Base-by-base conservation (phyloP, 75 land plant species). In the Pseudotsuga menziesii region DNA sequence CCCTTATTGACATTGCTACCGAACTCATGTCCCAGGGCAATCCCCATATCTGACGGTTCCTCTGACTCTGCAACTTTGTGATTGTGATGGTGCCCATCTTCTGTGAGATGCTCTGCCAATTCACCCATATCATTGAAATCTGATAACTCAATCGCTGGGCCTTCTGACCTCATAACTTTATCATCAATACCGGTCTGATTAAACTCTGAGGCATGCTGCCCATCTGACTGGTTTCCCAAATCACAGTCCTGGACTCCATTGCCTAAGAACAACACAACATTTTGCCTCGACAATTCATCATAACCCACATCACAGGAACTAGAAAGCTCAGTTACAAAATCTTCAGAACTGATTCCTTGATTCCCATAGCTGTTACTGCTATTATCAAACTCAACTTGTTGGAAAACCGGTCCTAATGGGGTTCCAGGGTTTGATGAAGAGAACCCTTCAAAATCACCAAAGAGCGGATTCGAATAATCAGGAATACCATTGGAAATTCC, bases 251-350 rank as follows among this genome's bases (percentile, higher is more conserved):
- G n/a, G 3, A 69, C 41, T 44, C 16, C 52, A 69, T 69, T 44
- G 23, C 48, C 52, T 69, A 36, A 41, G 9, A 44, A 69, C 11
- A 69, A 5, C 54, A 8, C 11, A 8, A 9, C 12, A 20, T 69
- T 44, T 39, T 41, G 72, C 72, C 20, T 36, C 22, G 52, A 69
- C 48, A 69, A 20, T n/a, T 69, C 72, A 41, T 69, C 72, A 41
- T 36, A 69, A 69, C 72, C 48, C 25, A 41, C 25, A 69, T 69
- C 72, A n/a, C 52, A 7, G n/a, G 22, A 36, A 36, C 8, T 9
- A 41, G 12, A 69, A 69, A 41, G 9, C n/a, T 41, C 72, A 69
- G 48, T 8, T 22, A 41, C 6, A 41, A n/a, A 17, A 19, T 2
- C 72, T 69, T 32, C 72, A 20, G 72, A 69, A 39, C 11, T 39